Evolutionary conservation across 164 flowering plant genomes (phyloP), one percentile per base, ranked within the genome.

Genomic region (Pachysandra terminalis): DNA sequence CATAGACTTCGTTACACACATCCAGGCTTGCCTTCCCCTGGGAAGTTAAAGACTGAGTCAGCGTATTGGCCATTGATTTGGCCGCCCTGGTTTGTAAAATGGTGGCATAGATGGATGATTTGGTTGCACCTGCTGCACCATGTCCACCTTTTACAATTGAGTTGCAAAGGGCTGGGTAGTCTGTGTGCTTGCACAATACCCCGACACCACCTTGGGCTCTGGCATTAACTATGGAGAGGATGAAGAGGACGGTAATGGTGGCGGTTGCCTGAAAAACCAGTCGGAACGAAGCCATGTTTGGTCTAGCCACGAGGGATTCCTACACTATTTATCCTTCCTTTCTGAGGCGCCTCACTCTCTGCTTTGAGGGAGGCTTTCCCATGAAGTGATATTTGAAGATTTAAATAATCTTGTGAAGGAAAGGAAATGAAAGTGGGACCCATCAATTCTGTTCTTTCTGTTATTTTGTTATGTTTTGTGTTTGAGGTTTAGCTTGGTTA

Each of bases 181-280:
- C 70, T 0, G 81, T 41, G 13, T 32, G 5, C 15, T 21, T 21
- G 61, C 82, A 80, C 14, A 74, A 35, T 37, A 49, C 55, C 19
- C 27, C 23, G 0, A 48, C 19, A 5, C 6, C 26, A 37, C 24
- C 14, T 0, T 5, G 1, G 8, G 55, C 67, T n/a, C 4, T 5
- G 41, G 17, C 40, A 26, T 21, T 23, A 32, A 7, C 37, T 49
- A 24, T 22, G 19, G 72, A 59, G 51, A 68, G 58, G 37, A 32
- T 32, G 37, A 32, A 32, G 62, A 68, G 51, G 51, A 15, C 10
- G 51, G 51, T 25, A 55, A 62, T 1, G 62, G 63, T 60, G 66
- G 71, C 56, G 8, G 53, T 48, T 17, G 75, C 68, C 28, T 65
- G 65, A 48, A 71, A 61, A 65, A 64, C 65, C 71, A 71, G 5